Conservation (phyloP, 495 filamentous ascomycete genomes). For the Symbiotaphrina buchneri region DNA sequence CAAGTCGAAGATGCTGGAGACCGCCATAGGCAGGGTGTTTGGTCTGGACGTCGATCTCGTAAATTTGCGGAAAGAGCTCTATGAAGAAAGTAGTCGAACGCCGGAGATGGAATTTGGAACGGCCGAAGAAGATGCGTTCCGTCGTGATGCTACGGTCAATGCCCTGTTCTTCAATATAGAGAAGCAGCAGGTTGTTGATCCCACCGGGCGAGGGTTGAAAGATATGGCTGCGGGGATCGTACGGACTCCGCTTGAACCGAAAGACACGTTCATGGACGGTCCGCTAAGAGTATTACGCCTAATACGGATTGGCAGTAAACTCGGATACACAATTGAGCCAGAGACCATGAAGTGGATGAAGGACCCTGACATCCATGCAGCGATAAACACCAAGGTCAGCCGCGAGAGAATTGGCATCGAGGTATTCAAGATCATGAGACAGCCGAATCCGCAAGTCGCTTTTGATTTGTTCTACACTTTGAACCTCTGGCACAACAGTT, state of each 20-base stretch:
- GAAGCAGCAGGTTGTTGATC: slow-evolving; percentile 55
- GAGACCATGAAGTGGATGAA: slow-evolving; percentile 51
- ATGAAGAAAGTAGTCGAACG: slow-evolving; percentile 63
- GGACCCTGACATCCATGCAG: slow-evolving; percentile 42
- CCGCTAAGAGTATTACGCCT: slow-evolving; percentile 74
- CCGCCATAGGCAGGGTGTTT: slow-evolving; percentile 62
- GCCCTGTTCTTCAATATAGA: slow-evolving; percentile 91
- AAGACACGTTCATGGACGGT: slow-evolving; percentile 86
- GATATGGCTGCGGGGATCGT: slow-evolving; percentile 55
- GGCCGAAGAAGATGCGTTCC: slow-evolving; percentile 65
- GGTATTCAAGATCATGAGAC: slow-evolving; percentile 66
- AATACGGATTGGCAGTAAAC: slow-evolving; percentile 68
- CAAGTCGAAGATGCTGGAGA: slow-evolving; percentile 91
- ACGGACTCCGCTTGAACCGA: slow-evolving; percentile 67
- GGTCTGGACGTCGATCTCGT: slow-evolving; percentile 84
- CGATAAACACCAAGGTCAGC: slow-evolving; percentile 68
- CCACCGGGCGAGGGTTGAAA: slow-evolving; percentile 44
- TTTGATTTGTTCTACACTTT: slow-evolving; percentile 54
- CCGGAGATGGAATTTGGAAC: slow-evolving; percentile 87
- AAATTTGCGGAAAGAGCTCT: slow-evolving; percentile 81
- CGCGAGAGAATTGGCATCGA: slow-evolving; percentile 69
- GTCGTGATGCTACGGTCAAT: slow-evolving; percentile 86
- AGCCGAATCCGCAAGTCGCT: slow-evolving; percentile 10
- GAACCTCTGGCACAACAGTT: slow-evolving; percentile 57
- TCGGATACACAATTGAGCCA: slow-evolving; percentile 42